Evolutionary conservation across 352 stramenopile genomes (phyloP), one percentile per base, ranked within the genome.

Genomic region (Pythium aquatile): DNA sequence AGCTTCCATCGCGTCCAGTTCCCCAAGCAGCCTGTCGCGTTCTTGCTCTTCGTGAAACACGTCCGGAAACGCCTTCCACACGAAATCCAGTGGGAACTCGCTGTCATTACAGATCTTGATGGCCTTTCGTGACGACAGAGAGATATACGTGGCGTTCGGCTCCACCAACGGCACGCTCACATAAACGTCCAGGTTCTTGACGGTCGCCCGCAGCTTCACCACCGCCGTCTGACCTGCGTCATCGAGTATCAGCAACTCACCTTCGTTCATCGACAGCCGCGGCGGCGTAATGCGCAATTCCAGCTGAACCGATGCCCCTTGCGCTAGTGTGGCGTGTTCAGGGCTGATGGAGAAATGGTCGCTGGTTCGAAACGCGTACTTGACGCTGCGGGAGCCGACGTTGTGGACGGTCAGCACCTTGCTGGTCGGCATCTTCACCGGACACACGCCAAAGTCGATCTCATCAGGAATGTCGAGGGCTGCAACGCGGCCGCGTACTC

Each of bases 21-120:
- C 88, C 0, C 83, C 78, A 26, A 97, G 71, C 33, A 98, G 63
- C 9, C 86, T 71, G 2, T 81, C 68, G 5, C 93, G 81, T 57
- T 98, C 94, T 1, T 61, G 52, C 52, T 97, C 87, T 49, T 98
- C 93, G 33, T 88, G 75, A 13, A 66, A 60, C 17, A 49, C 26
- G 42, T 88, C 83, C 4, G 70, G 70, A 65, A 98, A 98, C 20
- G 94, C 88, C 59, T 97, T 96, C 95, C 96, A 99, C 16, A 67
- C 70, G 77, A 98, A 98, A 2, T 90, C 74, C 16, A 98, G 82
- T 0, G 92, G 90, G 57, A 90, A 86, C 56, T 98, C 95, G 54
- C 81, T 95, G 54, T 94, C 82, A 77, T 99, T 98, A 67, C 80
- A 91, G 57, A 99, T 96, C 61, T 96, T 96, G 61, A 98, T 65